Base-by-base conservation (phyloP, 139 green algal genomes). In the Chlorella sp. region DNA sequence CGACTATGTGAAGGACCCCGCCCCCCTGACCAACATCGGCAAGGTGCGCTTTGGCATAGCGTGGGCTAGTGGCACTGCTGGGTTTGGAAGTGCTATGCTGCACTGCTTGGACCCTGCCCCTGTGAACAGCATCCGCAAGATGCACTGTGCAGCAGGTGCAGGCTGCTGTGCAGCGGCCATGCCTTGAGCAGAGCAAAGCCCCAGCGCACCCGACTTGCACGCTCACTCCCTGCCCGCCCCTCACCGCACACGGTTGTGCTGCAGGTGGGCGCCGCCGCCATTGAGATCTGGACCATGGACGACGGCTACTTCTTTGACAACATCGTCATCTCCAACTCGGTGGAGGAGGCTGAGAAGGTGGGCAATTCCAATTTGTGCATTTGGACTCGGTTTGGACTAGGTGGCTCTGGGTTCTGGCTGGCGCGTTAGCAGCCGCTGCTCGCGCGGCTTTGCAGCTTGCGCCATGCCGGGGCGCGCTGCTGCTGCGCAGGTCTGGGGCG, bases 281-380 rank as follows among this genome's bases (percentile, higher is more conserved):
- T 98, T 68, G 96, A 98, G 89, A 94, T 98, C 80, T 98, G 96
- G 96, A 95, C 93, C 76, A 96, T 95, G 87, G 94, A 96, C 83
- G 55, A 89, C 7, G 82, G 81, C 72, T 94, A 94, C 88, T 90
- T 86, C 83, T 98, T 98, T 82, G 92, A 96, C 89, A 97, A 96
- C 38, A 39, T 84, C 21, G 69, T 78, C 26, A 70, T 82, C 25
- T 26, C 60, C 38, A 82, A 57, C 76, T 60, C 34, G 25, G 76
- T 62, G 76, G 36, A 39, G 57, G 76, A 82, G 76, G 76, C 76
- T 16, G 51, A 60, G 51, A 60, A 60, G 51, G 51, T 60, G 51
- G 51, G 51, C 44, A 60, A 15, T 9, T 9, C 15, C 13, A 3
- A 1, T 68, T 30, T 32, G 17, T 16, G 7, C 62, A 34, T 11